Conservation (phyloP, 2,329 filamentous ascomycete species). For the Pseudocercospora fuligena region DNA sequence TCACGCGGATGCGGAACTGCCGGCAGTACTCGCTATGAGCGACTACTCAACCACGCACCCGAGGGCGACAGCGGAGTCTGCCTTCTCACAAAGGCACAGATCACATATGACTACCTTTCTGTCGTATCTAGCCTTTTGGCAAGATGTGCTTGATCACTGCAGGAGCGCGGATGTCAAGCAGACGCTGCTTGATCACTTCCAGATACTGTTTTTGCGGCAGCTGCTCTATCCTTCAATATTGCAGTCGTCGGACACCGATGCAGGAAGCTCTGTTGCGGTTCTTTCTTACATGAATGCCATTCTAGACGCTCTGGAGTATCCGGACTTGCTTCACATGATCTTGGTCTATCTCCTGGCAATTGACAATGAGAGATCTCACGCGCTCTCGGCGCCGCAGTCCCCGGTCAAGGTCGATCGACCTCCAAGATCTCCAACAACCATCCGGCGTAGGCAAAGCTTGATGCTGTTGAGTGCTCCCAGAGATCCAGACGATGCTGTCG, state of each 20-base stretch:
- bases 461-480: slow-evolving; percentile 82
- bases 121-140: slow-evolving; percentile 95
- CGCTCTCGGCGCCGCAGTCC: slow-evolving; percentile 54
- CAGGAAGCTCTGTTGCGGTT: slow-evolving; percentile 93
- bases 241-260: slow-evolving; percentile 95
- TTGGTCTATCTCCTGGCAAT: slow-evolving; percentile 89
- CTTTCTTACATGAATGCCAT: slow-evolving; percentile 91
- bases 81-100: slow-evolving; percentile 76
- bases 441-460: slow-evolving; percentile 84
- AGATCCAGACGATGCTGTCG: slow-evolving; percentile 73
- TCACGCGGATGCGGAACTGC: slow-evolving; percentile 73
- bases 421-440: slow-evolving; percentile 60
- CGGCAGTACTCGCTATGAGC: slow-evolving; percentile 83
- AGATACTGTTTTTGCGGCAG: slow-evolving; percentile 94
- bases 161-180: slow-evolving; percentile 88
- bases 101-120: slow-evolving; percentile 91
- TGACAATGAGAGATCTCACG: slow-evolving; percentile 57
- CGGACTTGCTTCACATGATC: slow-evolving; percentile 91
- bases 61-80: slow-evolving; percentile 72
- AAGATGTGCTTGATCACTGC: slow-evolving; percentile 96
- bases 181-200: slow-evolving; percentile 93
- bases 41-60: slow-evolving; percentile 79
- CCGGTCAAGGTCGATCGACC: slow-evolving; percentile 61
- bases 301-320: slow-evolving; percentile 87
- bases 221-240: slow-evolving; percentile 93